Evolutionary conservation across 768 basidiomycete genomes (phyloP), one percentile per base, ranked within the genome.

Genomic region (Boletus rubroflammeus): DNA sequence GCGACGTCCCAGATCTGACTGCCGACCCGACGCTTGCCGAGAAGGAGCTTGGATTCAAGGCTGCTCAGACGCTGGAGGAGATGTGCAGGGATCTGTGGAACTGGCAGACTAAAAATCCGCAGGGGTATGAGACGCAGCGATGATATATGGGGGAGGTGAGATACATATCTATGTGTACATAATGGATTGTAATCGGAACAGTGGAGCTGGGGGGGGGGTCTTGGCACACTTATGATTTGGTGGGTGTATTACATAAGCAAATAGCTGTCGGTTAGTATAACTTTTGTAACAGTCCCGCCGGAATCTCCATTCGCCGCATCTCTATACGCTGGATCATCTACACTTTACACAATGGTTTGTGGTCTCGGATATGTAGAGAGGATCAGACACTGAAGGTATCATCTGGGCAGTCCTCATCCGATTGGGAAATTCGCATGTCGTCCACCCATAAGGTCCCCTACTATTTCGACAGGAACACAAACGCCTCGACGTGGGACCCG

Each of bases 21-120:
- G 97, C 96, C 3, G 88, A 99, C 70, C 96, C 97, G 1, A 61
- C 85, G 7, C 80, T 98, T 21, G 97, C 97, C 0, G 84, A 95
- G 75, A 83, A 83, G 67, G 96, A 98, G 70, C 86, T 99, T 29
- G 92, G 92, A 6, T 99, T 98, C 81, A 81, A 82, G 56, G 96
- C 96, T 13, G 76, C 79, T 26, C 80, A 84, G 64, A 79, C 85
- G 62, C 79, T 99, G 42, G 87, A 93, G 58, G 85, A 86, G 52
- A 98, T 98, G 93, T 98, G 97, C 72, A 78, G 83, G 52, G 97
- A 99, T 72, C 76, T 97, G 62, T 98, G 97, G 97, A 95, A 95
- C 75, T 99, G 95, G 93, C 96, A 98, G 76, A 84, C 83, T n/a
- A 90, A 84, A 70, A 91, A 97, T 64, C 91, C 90, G 7, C 67